Evolutionary conservation across 306 rosid genomes (phyloP).

Genomic region (Castanopsis chinensis): DNA sequence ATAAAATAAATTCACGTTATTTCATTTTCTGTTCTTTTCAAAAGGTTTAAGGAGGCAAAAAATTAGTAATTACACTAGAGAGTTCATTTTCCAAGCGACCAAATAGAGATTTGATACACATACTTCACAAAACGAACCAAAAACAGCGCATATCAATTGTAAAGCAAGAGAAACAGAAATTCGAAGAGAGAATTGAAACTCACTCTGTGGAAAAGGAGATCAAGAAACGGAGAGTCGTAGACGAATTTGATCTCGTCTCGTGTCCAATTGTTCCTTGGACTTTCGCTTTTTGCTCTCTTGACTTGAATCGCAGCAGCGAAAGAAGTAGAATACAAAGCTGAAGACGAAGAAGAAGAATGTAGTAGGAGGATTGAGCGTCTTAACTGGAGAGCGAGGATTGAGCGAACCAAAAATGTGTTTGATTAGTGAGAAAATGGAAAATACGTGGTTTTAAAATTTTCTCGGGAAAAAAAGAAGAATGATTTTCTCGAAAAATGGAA

Average conservation of each 20-base stretch:
- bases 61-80: too few species aligned
- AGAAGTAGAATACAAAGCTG: conserved; percentile 20
- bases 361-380: conserved; percentile 27
- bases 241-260: conserved; percentile 63
- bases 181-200: too few species aligned
- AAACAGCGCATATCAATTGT: too few species aligned
- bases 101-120: too few species aligned
- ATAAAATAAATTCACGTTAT: too few species aligned
- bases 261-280: conserved; percentile 76
- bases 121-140: too few species aligned
- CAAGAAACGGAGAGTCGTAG: conserved; percentile 79
- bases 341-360: conserved; percentile 33
- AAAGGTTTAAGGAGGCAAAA: too few species aligned
- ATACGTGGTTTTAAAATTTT: neutral
- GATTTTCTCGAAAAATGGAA: neutral
- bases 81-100: too few species aligned
- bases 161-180: too few species aligned
- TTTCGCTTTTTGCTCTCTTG: conserved; percentile 54
- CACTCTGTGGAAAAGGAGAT: conserved; percentile 96
- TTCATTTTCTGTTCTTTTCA: too few species aligned
- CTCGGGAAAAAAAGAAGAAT: neutral
- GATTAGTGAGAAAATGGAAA: neutral
- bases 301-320: conserved; percentile 77
- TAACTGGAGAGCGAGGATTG: conserved; percentile 29
- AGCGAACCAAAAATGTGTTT: conserved; percentile 42